Percentiles rank a stretch among this genome's conserved stretches.
Evolutionary conservation across 371 early-diverging fungal genomes (phyloP).

Genomic region (Conidiobolus incongruus): DNA sequence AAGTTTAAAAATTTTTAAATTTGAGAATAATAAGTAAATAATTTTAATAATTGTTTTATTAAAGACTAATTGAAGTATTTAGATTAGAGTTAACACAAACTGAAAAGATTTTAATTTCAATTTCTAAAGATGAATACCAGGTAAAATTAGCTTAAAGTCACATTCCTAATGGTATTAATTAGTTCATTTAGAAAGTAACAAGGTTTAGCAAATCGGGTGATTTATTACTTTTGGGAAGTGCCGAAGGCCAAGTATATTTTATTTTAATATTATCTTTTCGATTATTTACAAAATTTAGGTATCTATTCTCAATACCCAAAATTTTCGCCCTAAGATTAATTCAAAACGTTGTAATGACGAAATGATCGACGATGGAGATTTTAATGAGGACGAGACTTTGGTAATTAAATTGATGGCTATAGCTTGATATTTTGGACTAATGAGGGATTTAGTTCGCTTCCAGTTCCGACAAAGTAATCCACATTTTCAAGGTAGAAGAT

Average conservation of each 20-base stretch:
- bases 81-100: neutral
- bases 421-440: too few species aligned
- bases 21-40: neutral
- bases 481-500: neutral
- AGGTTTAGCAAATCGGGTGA: neutral
- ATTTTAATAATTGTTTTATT: neutral
- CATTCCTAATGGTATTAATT: neutral
- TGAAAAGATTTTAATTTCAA: neutral
- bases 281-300: neutral
- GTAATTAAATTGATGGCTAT: neutral
- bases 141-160: neutral
- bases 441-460: neutral
- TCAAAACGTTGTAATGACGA: neutral
- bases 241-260: constrained; percentile 3
- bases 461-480: constrained; percentile 1
- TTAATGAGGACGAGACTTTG: neutral
- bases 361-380: neutral
- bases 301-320: neutral
- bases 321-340: neutral
- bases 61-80: too few species aligned
- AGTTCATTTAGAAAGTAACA: neutral
- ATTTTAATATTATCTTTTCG: too few species aligned
- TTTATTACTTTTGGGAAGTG: neutral
- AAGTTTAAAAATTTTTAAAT: neutral
- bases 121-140: neutral